Conservation (phyloP, 345 rosid genomes). For the Limnanthes douglasii region DNA sequence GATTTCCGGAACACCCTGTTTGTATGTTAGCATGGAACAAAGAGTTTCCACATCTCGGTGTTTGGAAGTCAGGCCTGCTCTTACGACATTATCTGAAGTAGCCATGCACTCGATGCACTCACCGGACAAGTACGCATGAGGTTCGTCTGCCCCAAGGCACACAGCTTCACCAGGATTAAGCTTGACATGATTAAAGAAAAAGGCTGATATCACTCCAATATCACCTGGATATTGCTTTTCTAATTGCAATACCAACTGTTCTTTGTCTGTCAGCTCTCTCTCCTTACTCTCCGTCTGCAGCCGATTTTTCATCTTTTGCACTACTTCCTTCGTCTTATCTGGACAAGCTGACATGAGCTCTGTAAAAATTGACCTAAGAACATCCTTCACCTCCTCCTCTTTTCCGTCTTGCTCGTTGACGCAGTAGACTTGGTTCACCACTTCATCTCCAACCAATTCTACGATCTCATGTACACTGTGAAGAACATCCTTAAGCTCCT, state of each 20-base stretch:
- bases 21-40: conserved; percentile 94
- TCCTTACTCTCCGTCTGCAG: conserved; percentile 58
- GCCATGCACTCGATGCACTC: conserved; percentile 99
- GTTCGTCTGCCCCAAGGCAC: conserved; percentile 90
- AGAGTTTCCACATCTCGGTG: conserved; percentile 70
- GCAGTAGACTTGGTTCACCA: conserved; percentile 28
- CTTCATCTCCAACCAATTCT: conserved; percentile 55
- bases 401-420: conserved; percentile 33
- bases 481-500: conserved; percentile 87
- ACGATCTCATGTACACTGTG: conserved; percentile 66
- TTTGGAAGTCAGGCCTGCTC: conserved; percentile 98
- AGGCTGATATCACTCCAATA: conserved; percentile 77
- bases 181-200: conserved; percentile 78
- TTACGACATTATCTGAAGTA: conserved; percentile 93
- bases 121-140: conserved; percentile 83
- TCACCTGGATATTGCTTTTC: conserved; percentile 84
- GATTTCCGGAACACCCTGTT: conserved; percentile 86
- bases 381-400: conserved; percentile 38
- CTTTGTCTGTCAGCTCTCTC: conserved; percentile 76
- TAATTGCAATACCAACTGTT: conserved; percentile 59
- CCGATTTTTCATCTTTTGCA: conserved; percentile 48
- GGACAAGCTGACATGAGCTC: conserved; percentile 62
- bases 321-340: conserved; percentile 38
- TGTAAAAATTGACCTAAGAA: conserved; percentile 61
- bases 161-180: conserved; percentile 94